Conservation (phyloP, 2,329 filamentous ascomycete species). For the Arthroderma sp. region DNA sequence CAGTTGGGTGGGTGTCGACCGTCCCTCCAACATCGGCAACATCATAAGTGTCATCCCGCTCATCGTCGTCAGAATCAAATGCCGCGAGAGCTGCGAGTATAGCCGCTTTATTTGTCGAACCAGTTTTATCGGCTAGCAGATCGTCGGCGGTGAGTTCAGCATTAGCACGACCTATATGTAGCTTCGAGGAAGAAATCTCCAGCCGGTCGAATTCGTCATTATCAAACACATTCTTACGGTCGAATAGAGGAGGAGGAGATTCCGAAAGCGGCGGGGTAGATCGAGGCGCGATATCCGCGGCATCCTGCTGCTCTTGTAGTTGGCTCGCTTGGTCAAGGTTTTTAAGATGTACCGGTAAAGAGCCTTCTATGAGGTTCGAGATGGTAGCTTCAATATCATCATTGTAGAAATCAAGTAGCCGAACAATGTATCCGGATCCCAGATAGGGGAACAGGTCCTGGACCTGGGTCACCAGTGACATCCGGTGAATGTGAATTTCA, state of each 20-base stretch:
- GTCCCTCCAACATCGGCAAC: slow-evolving; percentile 81
- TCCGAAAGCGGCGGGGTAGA: slow-evolving; percentile 27
- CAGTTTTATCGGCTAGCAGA: slow-evolving; percentile 52
- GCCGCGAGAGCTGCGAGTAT: slow-evolving; percentile 78
- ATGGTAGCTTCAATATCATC: slow-evolving; percentile 70
- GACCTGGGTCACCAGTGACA: slow-evolving; percentile 79
- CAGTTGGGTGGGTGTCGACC: slow-evolving; percentile 47
- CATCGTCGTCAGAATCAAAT: slow-evolving; percentile 90
- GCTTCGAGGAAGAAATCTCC: slow-evolving; percentile 49
- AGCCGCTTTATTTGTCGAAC: slow-evolving; percentile 63
- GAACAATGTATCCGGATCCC: slow-evolving; percentile 68
- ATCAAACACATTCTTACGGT: slow-evolving; percentile 64
- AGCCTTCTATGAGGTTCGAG: slow-evolving; percentile 67
- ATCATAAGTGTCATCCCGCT: slow-evolving; percentile 94
- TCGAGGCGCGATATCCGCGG: slow-evolving; percentile 43
- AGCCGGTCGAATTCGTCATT: slow-evolving; percentile 68
- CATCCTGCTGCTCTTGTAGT: slow-evolving; percentile 13
- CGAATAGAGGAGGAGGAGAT: slow-evolving; percentile 22
- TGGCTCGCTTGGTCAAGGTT: slow-evolving; percentile 42
- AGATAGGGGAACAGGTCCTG: slow-evolving; percentile 87
- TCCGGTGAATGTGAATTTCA: slow-evolving; percentile 61
- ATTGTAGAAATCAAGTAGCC: slow-evolving; percentile 64
- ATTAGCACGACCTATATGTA: slow-evolving; percentile 66
- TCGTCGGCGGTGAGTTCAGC: slow-evolving; percentile 56
- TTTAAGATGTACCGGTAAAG: slow-evolving; percentile 57